A percentile compares a stretch with the other conserved stretches of the same genome.
These are phyloP conservation scores for Cyclotella atomus DNA, from an alignment of 108 stramenopile species.

Conservation along the genomic window DNA sequence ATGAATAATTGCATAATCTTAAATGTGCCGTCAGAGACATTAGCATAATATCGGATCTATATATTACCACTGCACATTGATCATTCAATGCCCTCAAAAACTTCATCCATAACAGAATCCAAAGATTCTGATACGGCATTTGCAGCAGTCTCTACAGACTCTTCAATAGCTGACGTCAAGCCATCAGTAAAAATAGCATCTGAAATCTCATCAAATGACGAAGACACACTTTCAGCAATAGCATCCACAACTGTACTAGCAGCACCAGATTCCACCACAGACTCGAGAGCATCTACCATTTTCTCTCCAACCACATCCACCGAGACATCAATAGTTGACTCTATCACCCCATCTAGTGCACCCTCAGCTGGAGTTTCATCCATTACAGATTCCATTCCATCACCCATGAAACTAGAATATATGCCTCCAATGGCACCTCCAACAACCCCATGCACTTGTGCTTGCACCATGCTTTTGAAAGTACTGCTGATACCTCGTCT, in stretches of 20 bases:
- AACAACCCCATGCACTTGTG: slow-evolving; percentile 24
- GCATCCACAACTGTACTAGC: background rate
- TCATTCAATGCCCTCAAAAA: too few relatives aligned
- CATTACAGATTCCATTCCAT: too few relatives aligned
- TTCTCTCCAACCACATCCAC: background rate
- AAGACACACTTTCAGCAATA: slow-evolving; percentile 9
- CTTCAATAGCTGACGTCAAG: slow-evolving; percentile 10
- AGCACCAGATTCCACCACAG: slow-evolving; percentile 1
- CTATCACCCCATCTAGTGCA: slow-evolving; percentile 1
- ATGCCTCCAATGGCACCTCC: slow-evolving; percentile 8
- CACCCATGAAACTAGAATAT: slow-evolving; percentile 10
- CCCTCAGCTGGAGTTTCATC: slow-evolving; percentile 18
- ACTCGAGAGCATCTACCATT: slow-evolving; percentile 1
- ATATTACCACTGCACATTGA: too few relatives aligned
- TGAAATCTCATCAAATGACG: slow-evolving; percentile 7
- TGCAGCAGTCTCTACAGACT: background rate
- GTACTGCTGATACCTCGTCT: slow-evolving; percentile 35
- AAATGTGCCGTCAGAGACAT: too few relatives aligned
- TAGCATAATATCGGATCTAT: too few relatives aligned
- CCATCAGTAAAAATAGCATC: slow-evolving; percentile 14
- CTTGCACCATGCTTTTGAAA: slow-evolving; percentile 37
- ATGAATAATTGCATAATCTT: too few relatives aligned
- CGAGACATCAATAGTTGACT: slow-evolving; percentile 3
- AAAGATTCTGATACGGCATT: slow-evolving; percentile 3
- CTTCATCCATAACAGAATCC: too few relatives aligned